Percentiles rank a stretch among this genome's conserved stretches.
These are phyloP conservation scores for Hypholoma sublateritium DNA, from an alignment of 768 basidiomycete species.

Conservation along the genomic window DNA sequence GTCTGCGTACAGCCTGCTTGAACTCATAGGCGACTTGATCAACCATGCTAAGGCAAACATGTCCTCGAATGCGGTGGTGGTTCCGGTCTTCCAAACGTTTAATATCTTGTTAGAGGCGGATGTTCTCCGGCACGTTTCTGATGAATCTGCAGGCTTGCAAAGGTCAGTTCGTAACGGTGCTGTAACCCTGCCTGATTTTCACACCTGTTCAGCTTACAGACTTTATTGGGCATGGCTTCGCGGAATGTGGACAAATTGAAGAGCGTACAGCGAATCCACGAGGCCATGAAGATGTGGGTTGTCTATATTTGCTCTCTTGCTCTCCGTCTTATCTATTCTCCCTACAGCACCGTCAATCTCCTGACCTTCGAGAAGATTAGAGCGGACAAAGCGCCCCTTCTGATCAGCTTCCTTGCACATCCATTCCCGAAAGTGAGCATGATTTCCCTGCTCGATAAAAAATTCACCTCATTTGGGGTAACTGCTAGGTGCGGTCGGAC, in stretches of 20 bases:
- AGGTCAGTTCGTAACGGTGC: conserved; percentile 50
- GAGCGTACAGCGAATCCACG: conserved; percentile 77
- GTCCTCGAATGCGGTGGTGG: conserved; percentile 66
- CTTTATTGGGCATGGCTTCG: conserved; percentile 54
- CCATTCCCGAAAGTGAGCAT: conserved; percentile 72
- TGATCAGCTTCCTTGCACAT: conserved; percentile 72
- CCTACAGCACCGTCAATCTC: conserved; percentile 62
- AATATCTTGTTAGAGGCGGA: conserved; percentile 73
- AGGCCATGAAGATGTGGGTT: conserved; percentile 80
- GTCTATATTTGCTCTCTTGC: not conserved
- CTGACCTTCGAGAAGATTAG: conserved; percentile 51
- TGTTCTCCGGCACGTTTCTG: conserved; percentile 48
- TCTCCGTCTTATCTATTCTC: conserved; percentile 4
- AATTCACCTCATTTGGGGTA: not conserved
- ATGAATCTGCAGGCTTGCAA: conserved; percentile 43
- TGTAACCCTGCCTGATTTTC: conserved; percentile 7
- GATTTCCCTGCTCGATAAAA: conserved; percentile 5
- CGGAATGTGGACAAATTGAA: conserved; percentile 71
- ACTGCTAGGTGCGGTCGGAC: conserved; percentile 66
- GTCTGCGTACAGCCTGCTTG: conserved; percentile 44
- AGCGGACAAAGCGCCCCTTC: conserved; percentile 38
- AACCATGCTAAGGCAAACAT: conserved; percentile 51
- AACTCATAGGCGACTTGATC: conserved; percentile 60
- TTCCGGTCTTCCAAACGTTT: conserved; percentile 82
- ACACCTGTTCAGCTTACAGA: conserved; percentile 43